Percentiles rank a stretch among this genome's conserved stretches.
These are phyloP conservation scores for Aspergillus carbonarius DNA, from an alignment of 2,329 filamentous ascomycete species.

Conservation along the genomic window DNA sequence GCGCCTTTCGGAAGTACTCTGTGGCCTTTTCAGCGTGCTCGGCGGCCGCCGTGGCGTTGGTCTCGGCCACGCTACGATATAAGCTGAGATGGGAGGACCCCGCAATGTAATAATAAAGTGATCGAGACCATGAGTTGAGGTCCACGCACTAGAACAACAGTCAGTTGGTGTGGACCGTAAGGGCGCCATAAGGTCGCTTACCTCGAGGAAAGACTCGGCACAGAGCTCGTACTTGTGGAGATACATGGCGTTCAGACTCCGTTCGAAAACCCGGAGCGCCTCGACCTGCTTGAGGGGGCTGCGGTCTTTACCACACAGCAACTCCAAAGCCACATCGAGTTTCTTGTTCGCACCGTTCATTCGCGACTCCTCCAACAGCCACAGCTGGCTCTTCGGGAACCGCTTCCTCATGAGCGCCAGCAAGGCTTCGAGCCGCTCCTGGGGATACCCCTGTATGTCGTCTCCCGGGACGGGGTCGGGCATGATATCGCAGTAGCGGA, in stretches of 20 bases:
- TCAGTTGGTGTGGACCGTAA: slow-evolving; percentile 1
- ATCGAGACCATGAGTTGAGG: slow-evolving; percentile 87
- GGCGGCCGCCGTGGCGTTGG: slow-evolving; percentile 47
- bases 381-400: slow-evolving; percentile 80
- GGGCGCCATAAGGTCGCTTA: slow-evolving; percentile 26
- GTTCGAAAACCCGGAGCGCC: slow-evolving; percentile 81
- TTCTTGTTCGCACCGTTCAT: slow-evolving; percentile 67
- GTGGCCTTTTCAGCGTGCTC: slow-evolving; percentile 64
- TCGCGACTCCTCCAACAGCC: slow-evolving; percentile 84
- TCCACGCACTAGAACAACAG: slow-evolving; percentile 60
- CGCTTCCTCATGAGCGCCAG: slow-evolving; percentile 71
- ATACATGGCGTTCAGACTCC: slow-evolving; percentile 74
- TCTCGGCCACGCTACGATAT: slow-evolving; percentile 58
- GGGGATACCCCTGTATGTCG: slow-evolving; percentile 69
- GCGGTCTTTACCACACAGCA: slow-evolving; percentile 60
- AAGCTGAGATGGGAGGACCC: slow-evolving; percentile 76
- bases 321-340: slow-evolving; percentile 65
- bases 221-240: slow-evolving; percentile 73
- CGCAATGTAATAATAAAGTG: slow-evolving; percentile 85
- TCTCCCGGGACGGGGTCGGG: slow-evolving; percentile 49
- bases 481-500: slow-evolving; percentile 85
- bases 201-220: slow-evolving; percentile 69
- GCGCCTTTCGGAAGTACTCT: slow-evolving; percentile 69
- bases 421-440: slow-evolving; percentile 63
- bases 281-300: slow-evolving; percentile 85